Evolutionary conservation across 768 basidiomycete genomes (phyloP), one percentile per base, ranked within the genome.

Genomic region (Ramaria rubella): DNA sequence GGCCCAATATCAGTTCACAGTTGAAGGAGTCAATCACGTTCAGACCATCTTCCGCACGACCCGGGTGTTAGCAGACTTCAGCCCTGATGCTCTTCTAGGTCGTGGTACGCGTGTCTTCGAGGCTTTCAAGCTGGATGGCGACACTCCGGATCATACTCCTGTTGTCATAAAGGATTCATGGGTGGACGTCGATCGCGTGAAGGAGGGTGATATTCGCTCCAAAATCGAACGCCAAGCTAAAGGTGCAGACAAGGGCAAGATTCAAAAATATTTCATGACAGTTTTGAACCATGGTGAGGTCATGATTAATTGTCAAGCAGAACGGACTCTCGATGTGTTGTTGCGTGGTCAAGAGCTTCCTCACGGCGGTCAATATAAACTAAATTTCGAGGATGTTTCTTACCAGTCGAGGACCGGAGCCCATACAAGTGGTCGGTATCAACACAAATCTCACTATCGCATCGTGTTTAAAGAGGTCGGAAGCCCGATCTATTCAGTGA

Each of bases 91-190:
- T 2, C 19, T 63, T 8, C 45, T 12, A 26, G 55, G 62, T 0
- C 26, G 51, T 34, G 62, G 62, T 8, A 63, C 62, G 12, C 57
- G 62, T 1, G 62, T 63, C 21, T 63, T 60, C 60, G 49, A 61
- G 30, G 62, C 54, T n/a, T 11, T 19, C 19, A n/a, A 45, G 19
- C 19, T 56, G 1, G 34, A 54, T 29, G 21, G 45, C 19, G 30
- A 43, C 2, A 27, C 24, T 5, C 29, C 14, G 17, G 11, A 44
- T 8, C 23, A 15, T 1, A 55, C 43, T n/a, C 30, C 38, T 14
- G 19, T 59, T 6, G 60, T 51, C 17, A 27, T 61, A 9, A 61
- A 61, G 19, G 60, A 61, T 36, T 19, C 5, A 8, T 61, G 62
- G 57, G 52, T 63, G 15, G 62, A 63, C 42, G n/a, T 24, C 11